These are phyloP conservation scores for Rhodomyrtus psidioides DNA, from an alignment of 441 rosid species.

Conservation along the genomic window DNA sequence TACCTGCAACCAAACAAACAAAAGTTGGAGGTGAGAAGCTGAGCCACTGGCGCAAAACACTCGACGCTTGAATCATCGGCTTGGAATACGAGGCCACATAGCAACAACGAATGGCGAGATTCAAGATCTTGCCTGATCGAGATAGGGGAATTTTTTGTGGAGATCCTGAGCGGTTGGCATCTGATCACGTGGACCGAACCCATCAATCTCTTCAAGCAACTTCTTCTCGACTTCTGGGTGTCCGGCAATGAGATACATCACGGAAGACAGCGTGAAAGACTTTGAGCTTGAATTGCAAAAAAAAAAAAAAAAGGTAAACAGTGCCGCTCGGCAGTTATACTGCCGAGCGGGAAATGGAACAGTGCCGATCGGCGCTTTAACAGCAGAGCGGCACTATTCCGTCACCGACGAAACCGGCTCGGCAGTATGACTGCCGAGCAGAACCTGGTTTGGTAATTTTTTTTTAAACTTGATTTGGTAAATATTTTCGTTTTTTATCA, in stretches of 20 bases:
- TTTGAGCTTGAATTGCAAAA: too few relatives aligned
- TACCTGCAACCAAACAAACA: conserved; percentile 38
- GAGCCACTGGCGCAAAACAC: neutral
- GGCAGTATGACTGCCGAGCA: too few relatives aligned
- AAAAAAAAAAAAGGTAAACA: too few relatives aligned
- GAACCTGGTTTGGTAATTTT: too few relatives aligned
- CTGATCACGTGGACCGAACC: conserved; percentile 44
- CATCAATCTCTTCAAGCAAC: conserved; percentile 67
- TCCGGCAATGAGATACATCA: conserved; percentile 61
- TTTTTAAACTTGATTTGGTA: too few relatives aligned
- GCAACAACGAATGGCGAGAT: neutral
- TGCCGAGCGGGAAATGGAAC: too few relatives aligned
- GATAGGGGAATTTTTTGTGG: conserved; percentile 64
- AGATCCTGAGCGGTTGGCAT: conserved; percentile 60
- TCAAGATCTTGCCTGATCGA: conserved; percentile 53
- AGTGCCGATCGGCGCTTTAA: too few relatives aligned
- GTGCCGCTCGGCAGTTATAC: too few relatives aligned
- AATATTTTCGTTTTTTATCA: too few relatives aligned
- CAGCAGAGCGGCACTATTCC: too few relatives aligned
- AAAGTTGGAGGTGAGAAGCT: neutral
- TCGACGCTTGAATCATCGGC: neutral
- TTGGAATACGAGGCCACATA: neutral
- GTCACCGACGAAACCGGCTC: too few relatives aligned
- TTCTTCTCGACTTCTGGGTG: conserved; percentile 70
- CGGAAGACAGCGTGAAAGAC: conserved; percentile 66